Percentiles rank a stretch among this genome's conserved stretches.
Conservation (phyloP, 1,284 basidiomycete species). For the Cryptococcus floricola region DNA sequence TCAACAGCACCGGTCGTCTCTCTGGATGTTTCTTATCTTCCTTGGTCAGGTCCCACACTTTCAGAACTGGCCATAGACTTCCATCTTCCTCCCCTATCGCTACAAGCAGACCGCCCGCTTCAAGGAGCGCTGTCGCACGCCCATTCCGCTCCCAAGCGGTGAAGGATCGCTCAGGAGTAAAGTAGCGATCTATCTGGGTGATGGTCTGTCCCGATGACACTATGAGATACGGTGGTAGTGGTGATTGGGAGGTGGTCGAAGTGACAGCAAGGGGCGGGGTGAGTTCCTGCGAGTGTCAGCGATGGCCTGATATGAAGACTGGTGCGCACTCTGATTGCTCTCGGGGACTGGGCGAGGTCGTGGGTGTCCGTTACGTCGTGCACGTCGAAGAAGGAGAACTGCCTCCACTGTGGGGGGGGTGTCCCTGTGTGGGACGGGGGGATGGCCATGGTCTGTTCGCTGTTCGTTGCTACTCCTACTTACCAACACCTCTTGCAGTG, state of each 20-base stretch:
- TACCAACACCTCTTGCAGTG: no score
- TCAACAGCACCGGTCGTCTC: constrained; percentile 60
- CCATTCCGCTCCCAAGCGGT: constrained; percentile 64
- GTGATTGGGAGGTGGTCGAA: constrained; percentile 34
- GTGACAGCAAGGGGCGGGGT: constrained; percentile 33
- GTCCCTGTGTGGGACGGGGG: constrained; percentile 8
- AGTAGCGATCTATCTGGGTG: constrained; percentile 61
- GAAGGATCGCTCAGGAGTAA: constrained; percentile 69
- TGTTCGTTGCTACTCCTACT: no score
- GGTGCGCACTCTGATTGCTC: constrained; percentile 64
- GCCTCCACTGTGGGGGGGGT: constrained; percentile 57
- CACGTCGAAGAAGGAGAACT: constrained; percentile 59
- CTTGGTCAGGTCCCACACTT: constrained; percentile 80
- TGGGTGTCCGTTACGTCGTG: constrained; percentile 72
- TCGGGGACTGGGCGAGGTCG: constrained; percentile 67
- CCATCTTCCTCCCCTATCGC: constrained; percentile 81
- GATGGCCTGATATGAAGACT: not conserved
- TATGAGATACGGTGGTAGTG: constrained; percentile 35
- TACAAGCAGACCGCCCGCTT: constrained; percentile 70
- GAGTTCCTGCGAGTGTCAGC: constrained; percentile 17
- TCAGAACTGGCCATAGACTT: constrained; percentile 69
- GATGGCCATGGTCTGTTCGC: constrained; percentile 2
- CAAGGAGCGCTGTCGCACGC: constrained; percentile 54
- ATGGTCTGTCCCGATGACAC: constrained; percentile 35
- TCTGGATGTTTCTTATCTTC: constrained; percentile 61